phyloP scores from a whole-genome alignment of 2,329 filamentous ascomycete species.

The Arthrobotrys conoides region DNA sequence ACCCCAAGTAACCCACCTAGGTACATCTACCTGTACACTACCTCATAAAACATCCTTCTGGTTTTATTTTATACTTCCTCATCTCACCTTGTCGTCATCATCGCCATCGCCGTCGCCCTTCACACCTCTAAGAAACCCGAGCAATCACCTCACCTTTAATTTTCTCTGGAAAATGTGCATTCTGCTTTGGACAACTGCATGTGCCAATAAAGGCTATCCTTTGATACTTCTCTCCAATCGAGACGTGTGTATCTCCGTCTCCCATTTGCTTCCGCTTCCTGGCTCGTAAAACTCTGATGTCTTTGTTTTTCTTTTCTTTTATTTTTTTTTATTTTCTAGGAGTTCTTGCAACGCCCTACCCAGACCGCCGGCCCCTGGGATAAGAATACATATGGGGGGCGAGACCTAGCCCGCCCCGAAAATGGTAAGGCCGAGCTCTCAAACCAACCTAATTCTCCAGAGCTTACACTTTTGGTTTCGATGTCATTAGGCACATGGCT shows the following conservation, averaged over 20 bases:
- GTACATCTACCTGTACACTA: no score
- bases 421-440: constrained; percentile 38
- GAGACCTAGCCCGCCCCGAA: constrained; percentile 49
- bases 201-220: constrained; percentile 76
- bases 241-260: constrained; percentile 70
- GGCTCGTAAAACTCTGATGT: neutral
- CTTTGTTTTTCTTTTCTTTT: no score
- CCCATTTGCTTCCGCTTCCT: neutral
- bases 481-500: constrained; percentile 75
- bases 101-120: neutral
- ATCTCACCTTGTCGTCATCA: no score
- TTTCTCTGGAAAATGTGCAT: constrained; percentile 81
- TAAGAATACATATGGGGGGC: constrained; percentile 36
- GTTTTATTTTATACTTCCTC: no score
- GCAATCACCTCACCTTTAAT: no score
- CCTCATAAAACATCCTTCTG: no score
- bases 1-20: no score
- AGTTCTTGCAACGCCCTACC: constrained; percentile 55
- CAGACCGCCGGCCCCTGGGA: constrained; percentile 54
- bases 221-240: constrained; percentile 83
- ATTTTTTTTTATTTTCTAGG: constrained; percentile 14
- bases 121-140: no score
- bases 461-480: constrained; percentile 9
- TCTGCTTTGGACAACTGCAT: constrained; percentile 80
- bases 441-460: constrained; percentile 8